A percentile compares a stretch with the other conserved stretches of the same genome.
phyloP scores from a whole-genome alignment of 2,329 filamentous ascomycete genomes.

The Colletotrichum spaethianum region DNA sequence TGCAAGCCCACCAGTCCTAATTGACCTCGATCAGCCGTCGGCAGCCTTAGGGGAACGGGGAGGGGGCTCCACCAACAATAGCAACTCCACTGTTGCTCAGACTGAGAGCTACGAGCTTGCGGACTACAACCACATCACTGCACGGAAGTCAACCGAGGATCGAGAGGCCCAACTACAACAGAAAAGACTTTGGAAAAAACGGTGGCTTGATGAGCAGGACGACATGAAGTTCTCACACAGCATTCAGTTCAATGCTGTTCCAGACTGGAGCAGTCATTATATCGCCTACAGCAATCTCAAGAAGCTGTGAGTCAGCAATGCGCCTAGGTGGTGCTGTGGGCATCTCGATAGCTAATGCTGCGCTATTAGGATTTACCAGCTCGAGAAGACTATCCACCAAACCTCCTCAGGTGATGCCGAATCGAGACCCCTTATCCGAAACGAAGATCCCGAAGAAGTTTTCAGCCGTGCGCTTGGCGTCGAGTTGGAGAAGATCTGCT shows the following conservation, averaged over 20 bases:
- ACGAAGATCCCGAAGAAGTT: conserved; percentile 82
- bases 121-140: conserved; percentile 54
- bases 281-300: conserved; percentile 99
- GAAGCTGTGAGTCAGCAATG: conserved; percentile 80
- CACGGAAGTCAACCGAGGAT: conserved; percentile 48
- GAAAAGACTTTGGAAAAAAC: conserved; percentile 75
- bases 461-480: conserved; percentile 87
- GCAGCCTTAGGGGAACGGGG: conserved; percentile 40
- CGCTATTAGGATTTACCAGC: conserved; percentile 85
- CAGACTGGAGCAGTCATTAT: conserved; percentile 99
- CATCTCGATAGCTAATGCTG: conserved; percentile 17
- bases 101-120: conserved; percentile 56
- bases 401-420: conserved; percentile 79
- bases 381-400: conserved; percentile 87
- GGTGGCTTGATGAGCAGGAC: conserved; percentile 79
- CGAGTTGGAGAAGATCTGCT: conserved; percentile 93
- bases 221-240: conserved; percentile 99
- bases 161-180: conserved; percentile 52
- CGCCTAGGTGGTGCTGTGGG: not conserved
- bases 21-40: conserved; percentile 36
- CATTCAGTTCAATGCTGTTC: conserved; percentile 98
- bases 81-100: conserved; percentile 20
- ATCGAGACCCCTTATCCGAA: conserved; percentile 83
- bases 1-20: conserved; percentile 35
- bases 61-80: conserved; percentile 39